These are phyloP conservation scores for Diplodia scrobiculata DNA, from an alignment of 2,329 filamentous ascomycete genomes.

Conservation along the genomic window DNA sequence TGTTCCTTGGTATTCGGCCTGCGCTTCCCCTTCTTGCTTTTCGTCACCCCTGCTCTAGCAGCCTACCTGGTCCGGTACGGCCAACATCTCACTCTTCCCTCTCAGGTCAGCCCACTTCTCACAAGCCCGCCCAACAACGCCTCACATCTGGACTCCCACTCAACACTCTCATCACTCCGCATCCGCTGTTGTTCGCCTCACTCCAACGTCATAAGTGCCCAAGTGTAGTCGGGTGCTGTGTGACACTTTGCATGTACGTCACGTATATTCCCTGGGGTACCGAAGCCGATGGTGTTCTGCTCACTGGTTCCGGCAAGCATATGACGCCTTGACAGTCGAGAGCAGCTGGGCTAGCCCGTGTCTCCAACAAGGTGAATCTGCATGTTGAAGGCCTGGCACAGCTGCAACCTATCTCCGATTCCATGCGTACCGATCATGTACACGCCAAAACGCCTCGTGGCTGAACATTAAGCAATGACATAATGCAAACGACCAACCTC, in stretches of 20 bases:
- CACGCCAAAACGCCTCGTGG: too few relatives aligned
- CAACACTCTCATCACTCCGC: background rate
- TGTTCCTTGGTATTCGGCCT: too few relatives aligned
- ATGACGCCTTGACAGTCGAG: too few relatives aligned
- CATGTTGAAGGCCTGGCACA: too few relatives aligned
- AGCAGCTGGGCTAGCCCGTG: too few relatives aligned
- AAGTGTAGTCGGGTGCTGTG: background rate
- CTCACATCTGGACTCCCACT: background rate
- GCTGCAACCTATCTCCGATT: too few relatives aligned
- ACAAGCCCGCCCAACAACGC: background rate
- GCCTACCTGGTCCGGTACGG: background rate
- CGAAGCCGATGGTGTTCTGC: background rate
- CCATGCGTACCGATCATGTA: too few relatives aligned
- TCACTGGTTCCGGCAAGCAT: too few relatives aligned
- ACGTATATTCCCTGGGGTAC: too few relatives aligned
- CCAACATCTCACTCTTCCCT: background rate
- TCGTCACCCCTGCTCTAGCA: background rate
- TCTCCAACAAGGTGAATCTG: too few relatives aligned
- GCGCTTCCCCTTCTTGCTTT: background rate
- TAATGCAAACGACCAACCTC: background rate
- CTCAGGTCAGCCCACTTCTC: background rate
- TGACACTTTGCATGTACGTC: too few relatives aligned
- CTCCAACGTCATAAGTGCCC: background rate
- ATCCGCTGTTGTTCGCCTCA: background rate
- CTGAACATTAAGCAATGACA: background rate